phyloP scores from a whole-genome alignment of 257 asterid species.

The Ophiorrhiza pumila region DNA sequence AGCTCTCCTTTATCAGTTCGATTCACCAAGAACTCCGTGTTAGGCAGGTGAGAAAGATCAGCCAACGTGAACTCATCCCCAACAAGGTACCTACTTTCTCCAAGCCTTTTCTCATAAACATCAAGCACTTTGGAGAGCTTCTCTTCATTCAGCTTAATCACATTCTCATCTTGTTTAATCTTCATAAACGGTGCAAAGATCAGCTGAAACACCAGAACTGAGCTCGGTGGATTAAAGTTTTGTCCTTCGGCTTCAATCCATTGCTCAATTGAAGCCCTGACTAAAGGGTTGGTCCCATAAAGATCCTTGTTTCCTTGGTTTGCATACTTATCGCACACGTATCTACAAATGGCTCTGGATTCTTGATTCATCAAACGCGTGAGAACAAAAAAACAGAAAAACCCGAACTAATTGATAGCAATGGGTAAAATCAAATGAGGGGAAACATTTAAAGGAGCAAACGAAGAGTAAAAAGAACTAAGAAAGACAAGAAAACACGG shows the following conservation, averaged over 20 bases:
- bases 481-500: background rate
- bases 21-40: conserved; percentile 44
- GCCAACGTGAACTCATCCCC: conserved; percentile 79
- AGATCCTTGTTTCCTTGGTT: conserved; percentile 56
- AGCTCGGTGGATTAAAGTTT: conserved; percentile 64
- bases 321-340: conserved; percentile 63
- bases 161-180: conserved; percentile 58
- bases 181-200: conserved; percentile 72
- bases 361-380: conserved; percentile 32
- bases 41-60: conserved; percentile 83
- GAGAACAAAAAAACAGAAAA: conserved; percentile 2
- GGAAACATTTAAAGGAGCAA: background rate
- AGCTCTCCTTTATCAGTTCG: conserved; percentile 42
- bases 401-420: background rate
- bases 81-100: conserved; percentile 65
- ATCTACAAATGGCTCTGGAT: conserved; percentile 66
- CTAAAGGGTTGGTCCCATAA: conserved; percentile 55
- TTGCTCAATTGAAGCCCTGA: conserved; percentile 77
- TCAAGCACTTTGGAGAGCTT: conserved; percentile 77
- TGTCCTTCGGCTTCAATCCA: conserved; percentile 81
- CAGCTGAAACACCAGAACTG: conserved; percentile 59
- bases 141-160: conserved; percentile 60
- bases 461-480: background rate
- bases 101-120: conserved; percentile 73
- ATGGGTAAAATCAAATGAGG: no score